Conservation (phyloP, 371 early-diverging fungal species). For the Rhizomucor pusillus region DNA sequence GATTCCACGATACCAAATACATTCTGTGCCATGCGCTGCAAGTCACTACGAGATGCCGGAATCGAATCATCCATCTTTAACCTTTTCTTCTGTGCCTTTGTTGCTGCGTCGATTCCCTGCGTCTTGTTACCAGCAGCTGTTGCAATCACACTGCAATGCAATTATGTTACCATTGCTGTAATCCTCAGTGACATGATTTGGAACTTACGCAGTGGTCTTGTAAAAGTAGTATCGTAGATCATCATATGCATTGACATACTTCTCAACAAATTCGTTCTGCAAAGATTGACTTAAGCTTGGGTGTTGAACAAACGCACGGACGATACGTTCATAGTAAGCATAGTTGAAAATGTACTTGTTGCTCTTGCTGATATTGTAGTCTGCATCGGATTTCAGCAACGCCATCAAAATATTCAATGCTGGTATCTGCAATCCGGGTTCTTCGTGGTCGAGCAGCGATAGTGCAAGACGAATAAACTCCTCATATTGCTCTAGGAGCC, state of each 20-base stretch:
- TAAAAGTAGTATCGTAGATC: slow-evolving; percentile 82
- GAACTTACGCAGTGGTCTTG: slow-evolving; percentile 62
- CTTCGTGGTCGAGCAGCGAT: slow-evolving; percentile 50
- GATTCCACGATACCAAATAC: slow-evolving; percentile 54
- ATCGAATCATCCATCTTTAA: slow-evolving; percentile 10
- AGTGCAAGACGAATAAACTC: slow-evolving; percentile 54
- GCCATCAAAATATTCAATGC: slow-evolving; percentile 66
- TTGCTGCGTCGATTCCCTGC: slow-evolving; percentile 3
- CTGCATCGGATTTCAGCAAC: slow-evolving; percentile 64
- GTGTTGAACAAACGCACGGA: slow-evolving; percentile 55
- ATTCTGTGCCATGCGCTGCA: slow-evolving; percentile 41
- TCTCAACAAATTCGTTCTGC: slow-evolving; percentile 57
- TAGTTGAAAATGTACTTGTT: slow-evolving; percentile 51
- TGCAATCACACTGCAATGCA: background rate
- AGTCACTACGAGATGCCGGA: too few relatives aligned
- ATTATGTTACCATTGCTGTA: background rate
- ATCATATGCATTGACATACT: slow-evolving; percentile 75
- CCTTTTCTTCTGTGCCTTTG: slow-evolving; percentile 19
- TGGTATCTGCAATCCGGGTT: slow-evolving; percentile 76
- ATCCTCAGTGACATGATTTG: too few relatives aligned
- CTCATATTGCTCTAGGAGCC: slow-evolving; percentile 74
- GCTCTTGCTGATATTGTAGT: slow-evolving; percentile 20
- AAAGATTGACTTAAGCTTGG: slow-evolving; percentile 60
- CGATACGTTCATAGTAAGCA: slow-evolving; percentile 47
- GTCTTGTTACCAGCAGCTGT: background rate